These are phyloP conservation scores for Sugiyamaella mastotermitis DNA, from an alignment of 805 yeast species.

Conservation along the genomic window DNA sequence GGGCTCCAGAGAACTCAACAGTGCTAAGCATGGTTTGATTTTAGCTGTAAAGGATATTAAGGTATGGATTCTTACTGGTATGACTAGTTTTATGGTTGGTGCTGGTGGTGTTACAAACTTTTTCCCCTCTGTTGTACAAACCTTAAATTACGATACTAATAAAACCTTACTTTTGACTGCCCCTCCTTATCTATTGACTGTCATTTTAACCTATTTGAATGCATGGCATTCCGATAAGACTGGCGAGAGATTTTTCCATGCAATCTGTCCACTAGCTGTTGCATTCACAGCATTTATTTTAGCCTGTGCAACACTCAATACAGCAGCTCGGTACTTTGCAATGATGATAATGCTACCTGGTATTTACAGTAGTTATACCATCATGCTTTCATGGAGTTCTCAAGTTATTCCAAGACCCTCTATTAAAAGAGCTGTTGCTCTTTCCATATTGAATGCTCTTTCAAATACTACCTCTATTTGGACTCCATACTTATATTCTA, in stretches of 20 bases:
- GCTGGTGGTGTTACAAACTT: slow-evolving; percentile 57
- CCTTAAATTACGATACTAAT: slow-evolving; percentile 45
- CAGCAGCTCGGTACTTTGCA: too few relatives aligned
- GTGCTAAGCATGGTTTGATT: slow-evolving; percentile 2
- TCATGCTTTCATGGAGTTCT: slow-evolving; percentile 50
- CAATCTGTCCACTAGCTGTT: too few relatives aligned
- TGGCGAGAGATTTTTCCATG: too few relatives aligned
- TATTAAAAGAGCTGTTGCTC: slow-evolving; percentile 49
- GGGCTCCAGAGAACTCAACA: slow-evolving; percentile 1
- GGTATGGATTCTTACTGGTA: slow-evolving; percentile 16
- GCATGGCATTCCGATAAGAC: too few relatives aligned
- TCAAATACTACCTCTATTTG: slow-evolving; percentile 14
- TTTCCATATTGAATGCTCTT: slow-evolving; percentile 50
- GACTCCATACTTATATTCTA: slow-evolving; percentile 16
- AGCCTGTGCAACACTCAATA: too few relatives aligned
- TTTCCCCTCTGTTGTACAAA: slow-evolving; percentile 56
- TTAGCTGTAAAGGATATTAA: slow-evolving; percentile 22
- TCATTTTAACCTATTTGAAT: slow-evolving; percentile 44
- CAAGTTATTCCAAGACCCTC: slow-evolving; percentile 53
- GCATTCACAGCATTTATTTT: too few relatives aligned
- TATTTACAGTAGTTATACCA: slow-evolving; percentile 47
- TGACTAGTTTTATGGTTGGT: slow-evolving; percentile 34
- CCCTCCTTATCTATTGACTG: slow-evolving; percentile 52
- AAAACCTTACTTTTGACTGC: slow-evolving; percentile 52
- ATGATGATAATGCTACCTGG: slow-evolving; percentile 52